Evolutionary conservation across 768 basidiomycete genomes (phyloP).

Genomic region (Asterophora lycoperdoides): DNA sequence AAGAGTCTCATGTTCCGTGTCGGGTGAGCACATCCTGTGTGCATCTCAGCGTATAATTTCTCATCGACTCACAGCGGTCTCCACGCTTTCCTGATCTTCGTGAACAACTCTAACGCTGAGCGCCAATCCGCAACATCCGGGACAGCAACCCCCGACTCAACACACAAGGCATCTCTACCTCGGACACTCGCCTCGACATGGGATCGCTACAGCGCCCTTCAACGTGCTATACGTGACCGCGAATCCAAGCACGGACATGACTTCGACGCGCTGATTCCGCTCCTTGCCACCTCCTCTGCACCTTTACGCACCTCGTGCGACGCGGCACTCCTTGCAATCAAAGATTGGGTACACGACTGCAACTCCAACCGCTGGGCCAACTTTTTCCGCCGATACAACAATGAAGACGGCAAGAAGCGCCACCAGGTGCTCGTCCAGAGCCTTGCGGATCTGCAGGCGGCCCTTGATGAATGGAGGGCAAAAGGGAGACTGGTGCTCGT

Average conservation of each 20-base stretch:
- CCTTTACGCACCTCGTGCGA: slow-evolving; percentile 32
- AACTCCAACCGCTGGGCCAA: slow-evolving; percentile 34
- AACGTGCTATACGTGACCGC: slow-evolving; percentile 25
- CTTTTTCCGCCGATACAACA: slow-evolving; percentile 24
- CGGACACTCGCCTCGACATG: neutral
- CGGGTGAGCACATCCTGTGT: slow-evolving; percentile 26
- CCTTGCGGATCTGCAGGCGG: slow-evolving; percentile 22
- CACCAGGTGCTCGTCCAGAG: slow-evolving; percentile 24
- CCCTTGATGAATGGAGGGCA: slow-evolving; percentile 30
- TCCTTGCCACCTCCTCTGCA: slow-evolving; percentile 33
- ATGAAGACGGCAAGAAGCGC: slow-evolving; percentile 19
- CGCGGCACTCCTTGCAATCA: slow-evolving; percentile 17
- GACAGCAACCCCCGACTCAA: no score
- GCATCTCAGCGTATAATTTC: neutral
- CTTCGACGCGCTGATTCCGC: slow-evolving; percentile 37
- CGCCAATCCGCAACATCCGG: no score
- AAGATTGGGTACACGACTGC: slow-evolving; percentile 33
- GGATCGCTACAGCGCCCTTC: slow-evolving; percentile 28
- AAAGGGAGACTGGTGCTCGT: slow-evolving; percentile 33
- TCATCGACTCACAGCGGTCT: slow-evolving; percentile 26
- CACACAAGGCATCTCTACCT: neutral
- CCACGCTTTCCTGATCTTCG: slow-evolving; percentile 36
- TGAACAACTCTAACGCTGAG: slow-evolving; percentile 29
- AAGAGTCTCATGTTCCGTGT: slow-evolving; percentile 35
- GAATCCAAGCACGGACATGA: slow-evolving; percentile 39